Conservation (phyloP, 495 filamentous ascomycete genomes). For the Aspergillus haitiensis region DNA sequence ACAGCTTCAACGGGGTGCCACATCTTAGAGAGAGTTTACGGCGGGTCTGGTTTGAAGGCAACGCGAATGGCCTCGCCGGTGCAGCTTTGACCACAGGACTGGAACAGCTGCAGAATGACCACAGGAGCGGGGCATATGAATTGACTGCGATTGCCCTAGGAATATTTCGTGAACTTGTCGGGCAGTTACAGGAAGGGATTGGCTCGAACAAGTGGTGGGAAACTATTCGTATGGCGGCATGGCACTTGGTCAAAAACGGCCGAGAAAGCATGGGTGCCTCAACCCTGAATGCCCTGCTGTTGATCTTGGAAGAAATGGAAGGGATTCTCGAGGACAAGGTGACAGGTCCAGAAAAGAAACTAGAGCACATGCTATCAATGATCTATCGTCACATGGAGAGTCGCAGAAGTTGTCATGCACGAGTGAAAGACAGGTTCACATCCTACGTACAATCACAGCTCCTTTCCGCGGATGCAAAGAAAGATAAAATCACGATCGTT, state of each 20-base stretch:
- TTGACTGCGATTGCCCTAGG: slow-evolving; percentile 52
- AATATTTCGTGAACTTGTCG: slow-evolving; percentile 46
- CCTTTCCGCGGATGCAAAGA: slow-evolving; percentile 22
- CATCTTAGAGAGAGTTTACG: slow-evolving; percentile 55
- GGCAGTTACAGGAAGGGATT: slow-evolving; percentile 23
- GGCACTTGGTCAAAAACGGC: slow-evolving; percentile 64
- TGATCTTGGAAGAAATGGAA: slow-evolving; percentile 43
- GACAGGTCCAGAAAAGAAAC: slow-evolving; percentile 26
- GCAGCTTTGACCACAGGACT: slow-evolving; percentile 47
- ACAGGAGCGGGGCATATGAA: slow-evolving; percentile 57
- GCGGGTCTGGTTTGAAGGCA: slow-evolving; percentile 57
- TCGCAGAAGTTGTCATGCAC: slow-evolving; percentile 27
- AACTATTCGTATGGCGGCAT: slow-evolving; percentile 55
- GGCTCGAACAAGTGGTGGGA: slow-evolving; percentile 49
- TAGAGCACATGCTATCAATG: slow-evolving; percentile 27
- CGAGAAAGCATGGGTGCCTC: slow-evolving; percentile 64
- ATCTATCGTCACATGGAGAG: slow-evolving; percentile 35
- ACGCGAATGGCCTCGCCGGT: slow-evolving; percentile 42
- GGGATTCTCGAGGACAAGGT: slow-evolving; percentile 16
- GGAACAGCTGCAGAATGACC: slow-evolving; percentile 48
- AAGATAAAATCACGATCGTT: slow-evolving; percentile 46
- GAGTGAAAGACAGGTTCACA: slow-evolving; percentile 37
- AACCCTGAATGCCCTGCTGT: slow-evolving; percentile 52
- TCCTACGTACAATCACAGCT: slow-evolving; percentile 37
- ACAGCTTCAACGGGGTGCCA: slow-evolving; percentile 53